Evolutionary conservation across 495 filamentous ascomycete genomes (phyloP).

Genomic region (Penicillium simplicissimum): DNA sequence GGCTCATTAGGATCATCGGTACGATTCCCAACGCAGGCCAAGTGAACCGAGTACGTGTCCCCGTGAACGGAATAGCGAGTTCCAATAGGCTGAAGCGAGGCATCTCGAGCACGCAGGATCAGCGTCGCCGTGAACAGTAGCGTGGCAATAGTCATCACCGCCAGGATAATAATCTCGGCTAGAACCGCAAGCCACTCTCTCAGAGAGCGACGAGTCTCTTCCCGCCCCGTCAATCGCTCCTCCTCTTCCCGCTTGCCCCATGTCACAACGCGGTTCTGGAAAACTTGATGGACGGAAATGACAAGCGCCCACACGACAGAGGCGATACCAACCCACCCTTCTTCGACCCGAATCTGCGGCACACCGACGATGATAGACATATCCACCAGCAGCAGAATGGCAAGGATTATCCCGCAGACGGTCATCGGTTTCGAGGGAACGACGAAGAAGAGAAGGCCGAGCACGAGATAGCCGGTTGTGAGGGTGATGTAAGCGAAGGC

Average conservation of each 20-base stretch:
- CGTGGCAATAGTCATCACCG: conserved; percentile 61
- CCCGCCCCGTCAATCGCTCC: conserved; percentile 85
- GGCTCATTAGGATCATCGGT: conserved; percentile 47
- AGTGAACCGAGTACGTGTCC: conserved; percentile 79
- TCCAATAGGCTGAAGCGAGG: conserved; percentile 68
- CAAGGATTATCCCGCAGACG: conserved; percentile 63
- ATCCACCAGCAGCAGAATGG: conserved; percentile 74
- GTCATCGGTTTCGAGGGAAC: conserved; percentile 76
- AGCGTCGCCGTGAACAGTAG: conserved; percentile 77
- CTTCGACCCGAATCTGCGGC: conserved; percentile 70
- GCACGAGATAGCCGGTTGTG: conserved; percentile 68
- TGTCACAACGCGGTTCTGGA: conserved; percentile 70
- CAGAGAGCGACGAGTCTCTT: conserved; percentile 78
- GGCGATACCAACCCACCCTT: conserved; percentile 85
- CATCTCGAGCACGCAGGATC: conserved; percentile 73
- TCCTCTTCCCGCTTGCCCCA: conserved; percentile 94
- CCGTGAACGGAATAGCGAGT: conserved; percentile 75
- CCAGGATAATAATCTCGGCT: conserved; percentile 66
- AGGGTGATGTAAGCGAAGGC: conserved; percentile 77
- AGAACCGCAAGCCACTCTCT: conserved; percentile 84
- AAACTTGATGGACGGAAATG: conserved; percentile 62
- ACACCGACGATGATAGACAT: conserved; percentile 76
- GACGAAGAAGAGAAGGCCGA: conserved; percentile 82
- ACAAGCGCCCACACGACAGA: conserved; percentile 75
- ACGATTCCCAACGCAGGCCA: conserved; percentile 75